phyloP scores from a whole-genome alignment of 1,284 basidiomycete species.

The Malassezia dermatis region DNA sequence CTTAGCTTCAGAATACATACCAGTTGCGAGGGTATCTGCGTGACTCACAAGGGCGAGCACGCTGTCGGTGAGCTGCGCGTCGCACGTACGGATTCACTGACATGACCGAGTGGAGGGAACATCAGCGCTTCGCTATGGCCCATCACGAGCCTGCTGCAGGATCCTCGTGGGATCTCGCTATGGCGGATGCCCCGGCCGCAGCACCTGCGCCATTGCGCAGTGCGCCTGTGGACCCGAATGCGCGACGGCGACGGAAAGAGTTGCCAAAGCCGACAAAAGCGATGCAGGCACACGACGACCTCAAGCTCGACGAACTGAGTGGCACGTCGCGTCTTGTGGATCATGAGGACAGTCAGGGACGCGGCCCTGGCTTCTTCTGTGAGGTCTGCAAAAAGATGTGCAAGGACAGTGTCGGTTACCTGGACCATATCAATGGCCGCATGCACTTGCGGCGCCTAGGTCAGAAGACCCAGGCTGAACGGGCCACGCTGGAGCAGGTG shows the following conservation, averaged over 20 bases:
- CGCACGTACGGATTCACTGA: slow-evolving; percentile 16
- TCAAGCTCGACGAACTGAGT: slow-evolving; percentile 34
- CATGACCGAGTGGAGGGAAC: slow-evolving; percentile 12
- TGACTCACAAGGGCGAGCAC: slow-evolving; percentile 13
- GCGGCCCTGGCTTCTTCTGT: slow-evolving; percentile 48
- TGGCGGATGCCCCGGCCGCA: background rate
- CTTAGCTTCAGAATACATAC: slow-evolving; percentile 1
- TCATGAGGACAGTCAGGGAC: slow-evolving; percentile 17
- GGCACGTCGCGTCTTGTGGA: slow-evolving; percentile 43
- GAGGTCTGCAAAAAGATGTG: slow-evolving; percentile 57
- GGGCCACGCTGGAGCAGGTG: slow-evolving; percentile 84
- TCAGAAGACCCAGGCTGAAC: slow-evolving; percentile 79
- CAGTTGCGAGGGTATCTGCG: slow-evolving; percentile 14
- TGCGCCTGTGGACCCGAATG: slow-evolving; percentile 23
- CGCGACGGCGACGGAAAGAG: slow-evolving; percentile 26
- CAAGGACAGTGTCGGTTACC: slow-evolving; percentile 82
- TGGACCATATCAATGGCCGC: slow-evolving; percentile 92
- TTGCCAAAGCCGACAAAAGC: slow-evolving; percentile 34
- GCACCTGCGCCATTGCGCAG: background rate
- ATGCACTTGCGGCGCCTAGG: slow-evolving; percentile 81
- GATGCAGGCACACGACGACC: slow-evolving; percentile 29
- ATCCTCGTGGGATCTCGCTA: background rate
- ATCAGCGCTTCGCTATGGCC: background rate
- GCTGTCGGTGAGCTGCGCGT: background rate
- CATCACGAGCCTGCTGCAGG: background rate